Evolutionary conservation across 805 yeast species (phyloP), one percentile per base, ranked within the genome.

Genomic region (Kodamaea restingae): DNA sequence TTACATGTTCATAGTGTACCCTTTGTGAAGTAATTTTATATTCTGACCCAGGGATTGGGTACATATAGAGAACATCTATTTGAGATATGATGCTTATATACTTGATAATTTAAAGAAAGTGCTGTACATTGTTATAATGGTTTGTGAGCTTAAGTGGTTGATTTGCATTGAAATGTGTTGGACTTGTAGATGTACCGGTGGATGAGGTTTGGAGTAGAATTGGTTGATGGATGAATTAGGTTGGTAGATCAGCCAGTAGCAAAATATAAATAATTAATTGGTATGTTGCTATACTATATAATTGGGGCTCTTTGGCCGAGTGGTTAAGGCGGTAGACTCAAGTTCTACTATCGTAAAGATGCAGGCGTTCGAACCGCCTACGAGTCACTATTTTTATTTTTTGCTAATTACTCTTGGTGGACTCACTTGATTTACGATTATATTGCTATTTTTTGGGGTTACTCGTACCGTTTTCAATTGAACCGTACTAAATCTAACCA

Each of bases 1-100:
- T 32, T 50, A 51, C 28, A 58, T 54, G 38, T 55, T 61, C 12
- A 43, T 62, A 14, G 66, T 62, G 26, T 62, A 62, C 35, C 54
- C 64, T 10, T 52, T 50, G 33, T 51, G 44, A 15, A 14, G 30
- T 10, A 18, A 24, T 15, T 12, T 12, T 15, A 25, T 20, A 5
- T 20, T 20, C 8, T 20, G n/a, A n/a, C n/a, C n/a, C n/a, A n/a
- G n/a, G n/a, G n/a, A n/a, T 20, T 20, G 22, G 8, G 22, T 5
- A 20, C 22, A 20, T 25, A 25, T 25, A 25, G 27, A 25, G 10
- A 4, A 7, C 27, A n/a, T 25, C 27, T 25, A 25, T 25, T n/a
- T 25, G 27, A 25, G 27, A 25, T 25, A 25, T 25, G 27, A 25
- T 9, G 27, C n/a, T 7, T 7, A 10, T 27, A 27, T 5, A 15